phyloP scores from a whole-genome alignment of 2,329 filamentous ascomycete genomes.

The Onygenales sp. region DNA sequence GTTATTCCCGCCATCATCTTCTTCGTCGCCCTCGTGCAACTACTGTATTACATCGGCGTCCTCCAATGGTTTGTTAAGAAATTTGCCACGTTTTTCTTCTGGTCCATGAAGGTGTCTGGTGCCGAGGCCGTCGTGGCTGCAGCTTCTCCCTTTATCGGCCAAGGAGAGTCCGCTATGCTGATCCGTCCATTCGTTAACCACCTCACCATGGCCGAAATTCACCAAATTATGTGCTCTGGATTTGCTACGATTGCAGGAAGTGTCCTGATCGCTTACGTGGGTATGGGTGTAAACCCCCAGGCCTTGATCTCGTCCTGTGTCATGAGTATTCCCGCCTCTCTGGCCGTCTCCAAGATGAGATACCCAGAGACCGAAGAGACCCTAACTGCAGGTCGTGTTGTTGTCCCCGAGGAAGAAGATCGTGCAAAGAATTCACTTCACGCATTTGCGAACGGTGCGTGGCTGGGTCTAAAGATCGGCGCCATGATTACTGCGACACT shows the following conservation, averaged over 20 bases:
- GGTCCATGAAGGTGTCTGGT: conserved; percentile 75
- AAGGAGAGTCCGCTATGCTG: conserved; percentile 88
- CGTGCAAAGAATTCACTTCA: conserved; percentile 68
- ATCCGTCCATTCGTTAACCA: conserved; percentile 79
- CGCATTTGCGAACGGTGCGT: conserved; percentile 74
- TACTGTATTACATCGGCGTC: conserved; percentile 70
- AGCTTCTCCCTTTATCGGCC: conserved; percentile 86
- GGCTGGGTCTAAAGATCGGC: conserved; percentile 78
- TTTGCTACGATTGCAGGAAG: conserved; percentile 89
- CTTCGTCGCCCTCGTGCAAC: conserved; percentile 86
- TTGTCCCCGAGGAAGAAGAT: conserved; percentile 65
- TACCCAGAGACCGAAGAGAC: conserved; percentile 84
- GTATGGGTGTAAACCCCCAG: conserved; percentile 71
- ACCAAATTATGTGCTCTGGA: conserved; percentile 86
- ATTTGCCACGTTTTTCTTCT: conserved; percentile 86
- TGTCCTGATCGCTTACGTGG: conserved; percentile 77
- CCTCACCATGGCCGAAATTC: conserved; percentile 77
- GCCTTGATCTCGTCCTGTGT: conserved; percentile 85
- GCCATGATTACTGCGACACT: conserved; percentile 72
- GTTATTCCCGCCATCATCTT: conserved; percentile 93
- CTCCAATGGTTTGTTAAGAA: conserved; percentile 86
- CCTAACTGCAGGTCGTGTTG: conserved; percentile 69
- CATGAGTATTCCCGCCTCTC: conserved; percentile 88
- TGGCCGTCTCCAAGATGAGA: conserved; percentile 81
- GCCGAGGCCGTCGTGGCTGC: conserved; percentile 90